Base-by-base conservation (phyloP, 2,329 filamentous ascomycete genomes). In the Botrytis medusae region DNA sequence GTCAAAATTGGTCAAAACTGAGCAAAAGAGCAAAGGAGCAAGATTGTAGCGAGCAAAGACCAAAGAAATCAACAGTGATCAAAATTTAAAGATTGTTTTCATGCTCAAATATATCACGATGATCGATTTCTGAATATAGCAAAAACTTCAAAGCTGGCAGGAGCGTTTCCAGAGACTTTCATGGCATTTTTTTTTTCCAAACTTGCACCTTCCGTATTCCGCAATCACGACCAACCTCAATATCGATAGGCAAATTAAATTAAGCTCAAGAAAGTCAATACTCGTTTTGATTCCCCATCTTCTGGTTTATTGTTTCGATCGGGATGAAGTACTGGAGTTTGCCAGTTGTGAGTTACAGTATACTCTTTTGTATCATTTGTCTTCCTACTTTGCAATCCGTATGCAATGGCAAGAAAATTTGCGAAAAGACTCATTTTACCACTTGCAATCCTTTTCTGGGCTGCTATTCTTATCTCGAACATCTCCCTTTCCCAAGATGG, bases 361-460 rank as follows among this genome's bases (percentile, higher is more conserved):
- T 42, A 42, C 20, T 20, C n/a, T 14, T 32, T 42, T n/a, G 4
- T 12, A 14, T 69, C n/a, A 44, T 54, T 32, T 16, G n/a, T 69
- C 48, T 46, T 4, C n/a, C 34, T 18, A 10, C 12, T 29, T 46
- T 42, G 12, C 22, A 22, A 62, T 70, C 9, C 20, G 9, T 20
- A 70, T 9, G n/a, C 22, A 29, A 76, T 73, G 72, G 72, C 73
- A 37, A 71, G 57, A 46, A 70, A 63, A 32, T 59, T 75, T 8
- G 25, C 72, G 10, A 77, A 70, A 54, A 73, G 74, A 62, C 44
- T 77, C 25, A 48, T 77, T 44, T 61, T 78, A n/a, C 75, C 75
- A n/a, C n/a, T 77, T 16, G 69, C 69, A 10, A 59, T 72, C 16
- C 14, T 77, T 14, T 71, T 71, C 48, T 69, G 74, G 40, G 29